Conservation (phyloP, 257 asterid genomes). For the Echium plantagineum region DNA sequence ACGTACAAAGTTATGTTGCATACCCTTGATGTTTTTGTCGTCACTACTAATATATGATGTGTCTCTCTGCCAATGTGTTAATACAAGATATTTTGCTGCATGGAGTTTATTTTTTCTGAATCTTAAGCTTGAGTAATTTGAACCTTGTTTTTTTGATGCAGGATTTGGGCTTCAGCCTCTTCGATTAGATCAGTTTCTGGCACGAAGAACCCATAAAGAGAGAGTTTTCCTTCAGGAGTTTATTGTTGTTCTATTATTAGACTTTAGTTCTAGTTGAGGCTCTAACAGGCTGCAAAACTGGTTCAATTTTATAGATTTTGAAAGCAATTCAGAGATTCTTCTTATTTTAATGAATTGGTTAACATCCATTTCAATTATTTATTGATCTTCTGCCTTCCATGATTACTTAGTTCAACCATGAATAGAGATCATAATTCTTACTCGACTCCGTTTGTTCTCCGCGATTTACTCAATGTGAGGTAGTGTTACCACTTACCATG, state of each 20-base stretch:
- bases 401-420: too few relatives aligned
- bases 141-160: slow-evolving; percentile 6
- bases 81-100: background rate
- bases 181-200: slow-evolving; percentile 16
- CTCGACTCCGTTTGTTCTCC: too few relatives aligned
- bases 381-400: too few relatives aligned
- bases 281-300: background rate
- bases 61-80: background rate
- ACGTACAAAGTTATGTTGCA: background rate
- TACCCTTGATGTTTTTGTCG: background rate
- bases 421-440: too few relatives aligned
- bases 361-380: too few relatives aligned
- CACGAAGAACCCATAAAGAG: background rate
- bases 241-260: background rate
- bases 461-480: too few relatives aligned
- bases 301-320: background rate
- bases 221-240: background rate
- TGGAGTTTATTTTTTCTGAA: background rate
- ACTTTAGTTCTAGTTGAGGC: background rate
- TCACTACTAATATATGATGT: too few relatives aligned
- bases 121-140: background rate
- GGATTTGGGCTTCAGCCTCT: slow-evolving; percentile 40
- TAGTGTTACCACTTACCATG: too few relatives aligned
- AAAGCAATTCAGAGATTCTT: background rate
- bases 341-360: background rate